Evolutionary conservation across 306 rosid species (phyloP).

Genomic region (Vachellia collinsii): DNA sequence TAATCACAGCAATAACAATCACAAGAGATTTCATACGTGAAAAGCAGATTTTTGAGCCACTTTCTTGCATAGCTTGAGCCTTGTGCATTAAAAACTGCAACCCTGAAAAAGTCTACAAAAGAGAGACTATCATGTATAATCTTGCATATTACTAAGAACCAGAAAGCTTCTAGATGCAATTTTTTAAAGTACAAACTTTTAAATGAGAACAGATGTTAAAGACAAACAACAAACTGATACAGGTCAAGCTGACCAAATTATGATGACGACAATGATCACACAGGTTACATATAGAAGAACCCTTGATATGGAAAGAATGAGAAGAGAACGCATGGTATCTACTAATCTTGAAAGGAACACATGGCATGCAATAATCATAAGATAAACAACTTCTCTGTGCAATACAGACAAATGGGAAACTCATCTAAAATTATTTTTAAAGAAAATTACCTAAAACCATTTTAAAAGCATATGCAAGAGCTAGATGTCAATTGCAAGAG

Average conservation of each 20-base stretch:
- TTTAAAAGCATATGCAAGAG: not conserved
- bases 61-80: conserved; percentile 62
- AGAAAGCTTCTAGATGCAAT: not conserved
- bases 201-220: not conserved
- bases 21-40: conserved; percentile 52
- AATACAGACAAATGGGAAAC: not conserved
- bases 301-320: not conserved
- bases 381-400: not conserved
- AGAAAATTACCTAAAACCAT: not conserved
- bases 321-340: not conserved
- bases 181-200: not conserved
- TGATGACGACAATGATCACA: not conserved
- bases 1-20: not conserved
- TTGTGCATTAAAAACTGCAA: conserved; percentile 74
- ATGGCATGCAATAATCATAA: not conserved
- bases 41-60: conserved; percentile 61
- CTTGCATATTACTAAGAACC: not conserved
- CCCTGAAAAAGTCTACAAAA: conserved; percentile 76
- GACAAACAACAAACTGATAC: conserved; percentile 7
- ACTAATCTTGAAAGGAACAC: not conserved
- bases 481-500: not conserved
- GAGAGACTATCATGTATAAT: conserved; percentile 15
- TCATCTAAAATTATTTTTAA: not conserved
- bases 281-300: not conserved
- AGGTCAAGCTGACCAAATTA: not conserved